A percentile compares a stretch with the other conserved stretches of the same genome.
phyloP scores from a whole-genome alignment of 495 filamentous ascomycete species.

The Neurospora pannonica region DNA sequence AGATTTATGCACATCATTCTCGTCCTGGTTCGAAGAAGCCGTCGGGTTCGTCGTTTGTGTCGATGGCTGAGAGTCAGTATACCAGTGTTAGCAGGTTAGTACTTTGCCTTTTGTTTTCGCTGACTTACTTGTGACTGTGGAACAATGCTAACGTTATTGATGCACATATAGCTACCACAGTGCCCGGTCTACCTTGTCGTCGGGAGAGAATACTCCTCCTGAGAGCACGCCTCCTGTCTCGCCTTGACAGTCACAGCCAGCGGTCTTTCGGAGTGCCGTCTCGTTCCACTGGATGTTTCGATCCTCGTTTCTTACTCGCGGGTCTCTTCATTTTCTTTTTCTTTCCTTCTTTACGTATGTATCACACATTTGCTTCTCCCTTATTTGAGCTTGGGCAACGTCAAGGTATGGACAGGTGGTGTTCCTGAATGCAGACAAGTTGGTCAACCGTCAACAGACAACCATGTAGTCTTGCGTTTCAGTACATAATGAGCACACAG shows the following conservation, averaged over 20 bases:
- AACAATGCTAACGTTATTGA: background rate
- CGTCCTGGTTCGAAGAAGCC: background rate
- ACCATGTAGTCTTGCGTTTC: background rate
- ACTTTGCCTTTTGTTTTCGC: background rate
- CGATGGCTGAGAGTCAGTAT: background rate
- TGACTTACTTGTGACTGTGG: too few relatives aligned
- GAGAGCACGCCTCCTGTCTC: background rate
- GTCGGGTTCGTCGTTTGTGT: background rate
- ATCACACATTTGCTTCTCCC: background rate
- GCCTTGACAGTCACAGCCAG: background rate
- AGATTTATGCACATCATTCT: background rate
- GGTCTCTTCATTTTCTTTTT: background rate
- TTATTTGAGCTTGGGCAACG: background rate
- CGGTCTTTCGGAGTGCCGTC: background rate
- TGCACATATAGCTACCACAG: background rate
- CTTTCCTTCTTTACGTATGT: background rate
- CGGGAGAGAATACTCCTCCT: background rate
- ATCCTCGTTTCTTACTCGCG: background rate
- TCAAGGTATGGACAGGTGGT: background rate
- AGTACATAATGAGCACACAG: background rate
- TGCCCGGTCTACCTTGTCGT: background rate
- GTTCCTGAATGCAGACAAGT: background rate
- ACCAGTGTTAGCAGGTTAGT: background rate
- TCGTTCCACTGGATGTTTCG: background rate
- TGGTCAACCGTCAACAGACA: background rate